Percentiles rank a stretch among this genome's conserved stretches.
Evolutionary conservation across 2,329 filamentous ascomycete species (phyloP).

Genomic region (Aspergillus piperis): DNA sequence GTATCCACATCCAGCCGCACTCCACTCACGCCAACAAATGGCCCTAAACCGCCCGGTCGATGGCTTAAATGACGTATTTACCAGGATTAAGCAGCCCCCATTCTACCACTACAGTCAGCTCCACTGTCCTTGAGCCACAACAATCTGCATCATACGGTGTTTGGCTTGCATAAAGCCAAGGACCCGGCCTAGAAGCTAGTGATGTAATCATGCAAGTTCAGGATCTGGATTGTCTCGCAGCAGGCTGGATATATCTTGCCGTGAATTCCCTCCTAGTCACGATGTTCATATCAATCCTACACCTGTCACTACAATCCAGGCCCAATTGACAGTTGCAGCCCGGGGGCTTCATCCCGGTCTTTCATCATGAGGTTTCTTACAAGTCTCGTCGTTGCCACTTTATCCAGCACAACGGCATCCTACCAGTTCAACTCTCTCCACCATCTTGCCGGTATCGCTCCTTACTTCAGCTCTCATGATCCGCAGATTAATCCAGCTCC

Average conservation of each 20-base stretch:
- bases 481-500: conserved; percentile 47
- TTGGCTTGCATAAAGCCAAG: not conserved
- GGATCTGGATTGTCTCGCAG: not conserved
- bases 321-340: not conserved
- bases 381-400: not conserved
- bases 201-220: not conserved
- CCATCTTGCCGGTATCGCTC: conserved; percentile 58
- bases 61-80: not conserved
- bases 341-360: too few relatives aligned
- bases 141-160: not conserved
- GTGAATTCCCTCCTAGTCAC: not conserved
- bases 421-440: conserved; percentile 54
- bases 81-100: not conserved
- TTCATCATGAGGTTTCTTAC: not conserved
- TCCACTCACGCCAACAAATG: not conserved
- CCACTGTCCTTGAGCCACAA: too few relatives aligned
- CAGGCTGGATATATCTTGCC: not conserved
- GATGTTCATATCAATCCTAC: not conserved
- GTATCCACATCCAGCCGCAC: not conserved
- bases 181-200: not conserved
- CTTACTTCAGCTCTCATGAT: conserved; percentile 59
- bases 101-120: too few relatives aligned
- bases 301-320: not conserved
- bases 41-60: not conserved
- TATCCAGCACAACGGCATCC: not conserved